Base-by-base conservation (phyloP, 768 basidiomycete genomes). In the Cystoderma amianthinum region DNA sequence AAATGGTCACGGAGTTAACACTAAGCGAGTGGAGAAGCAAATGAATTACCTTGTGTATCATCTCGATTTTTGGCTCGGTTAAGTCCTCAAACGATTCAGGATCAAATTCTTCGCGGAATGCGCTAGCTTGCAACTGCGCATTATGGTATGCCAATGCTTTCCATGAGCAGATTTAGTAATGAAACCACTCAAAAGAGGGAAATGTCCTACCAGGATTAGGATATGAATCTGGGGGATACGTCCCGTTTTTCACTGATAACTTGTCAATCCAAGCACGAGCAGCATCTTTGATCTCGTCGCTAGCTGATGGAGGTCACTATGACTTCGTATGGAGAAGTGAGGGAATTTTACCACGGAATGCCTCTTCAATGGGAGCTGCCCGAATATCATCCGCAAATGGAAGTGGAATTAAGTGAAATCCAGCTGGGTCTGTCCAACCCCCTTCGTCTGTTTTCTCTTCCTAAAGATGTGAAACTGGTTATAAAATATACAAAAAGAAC, bases 301-400 rank as follows among this genome's bases (percentile, higher is more conserved):
- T 72, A 3, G 88, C 93, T 89, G 52, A 43, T 28, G 23, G 32
- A 42, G 36, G 33, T 48, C 21, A 46, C n/a, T 30, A 9, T 30
- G 28, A 30, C 15, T 15, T 15, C 9, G 9, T 9, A 30, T 30
- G 9, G 28, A 30, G 28, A 9, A 9, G 35, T 42, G 46, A 38
- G 39, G 32, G 25, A 19, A 20, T 37, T 10, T 20, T 61, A 80
- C 91, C 84, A 69, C 73, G 71, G 49, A 72, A 66, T 5, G 71
- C 81, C 41, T 77, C 69, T 15, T 81, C 76, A 9, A 92, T 61
- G 2, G 85, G 82, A 4, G 86, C 85, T 15, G 72, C 69, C 36
- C 96, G 80, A 37, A 98, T 85, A 52, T 99, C 96, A 55, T 99
- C 96, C 3, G 88, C 85, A 57, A 87, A 99, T 1, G 95, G 94